These are phyloP conservation scores for Incumbomyces lentus DNA, from an alignment of 2,329 filamentous ascomycete species.

Conservation along the genomic window DNA sequence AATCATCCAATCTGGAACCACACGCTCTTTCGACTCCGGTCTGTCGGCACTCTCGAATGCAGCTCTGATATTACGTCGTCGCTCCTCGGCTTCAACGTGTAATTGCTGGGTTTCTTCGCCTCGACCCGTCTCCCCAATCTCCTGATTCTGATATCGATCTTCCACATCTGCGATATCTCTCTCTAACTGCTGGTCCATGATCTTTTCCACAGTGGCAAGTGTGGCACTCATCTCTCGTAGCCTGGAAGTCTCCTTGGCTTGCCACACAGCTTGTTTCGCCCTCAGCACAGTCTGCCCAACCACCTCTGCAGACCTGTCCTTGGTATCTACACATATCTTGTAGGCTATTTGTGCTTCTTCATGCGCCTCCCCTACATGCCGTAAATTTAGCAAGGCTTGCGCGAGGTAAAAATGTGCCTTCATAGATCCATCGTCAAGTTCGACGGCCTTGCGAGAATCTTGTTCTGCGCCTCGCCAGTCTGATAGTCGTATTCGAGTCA, in stretches of 20 bases:
- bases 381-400: slow-evolving; percentile 68
- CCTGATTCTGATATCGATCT: slow-evolving; percentile 26
- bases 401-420: slow-evolving; percentile 79
- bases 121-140: slow-evolving; percentile 53
- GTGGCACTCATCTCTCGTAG: slow-evolving; percentile 37
- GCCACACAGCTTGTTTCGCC: slow-evolving; percentile 82
- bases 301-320: slow-evolving; percentile 57
- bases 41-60: slow-evolving; percentile 33
- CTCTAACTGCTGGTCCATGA: slow-evolving; percentile 31
- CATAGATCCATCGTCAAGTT: slow-evolving; percentile 51
- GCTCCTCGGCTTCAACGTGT: slow-evolving; percentile 39
- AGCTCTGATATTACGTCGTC: slow-evolving; percentile 35
- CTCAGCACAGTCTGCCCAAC: slow-evolving; percentile 65
- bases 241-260: slow-evolving; percentile 50
- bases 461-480: slow-evolving; percentile 64
- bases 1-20: slow-evolving; percentile 40
- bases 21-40: slow-evolving; percentile 34
- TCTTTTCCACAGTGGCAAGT: slow-evolving; percentile 29
- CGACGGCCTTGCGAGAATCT: slow-evolving; percentile 67
- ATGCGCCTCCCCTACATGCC: slow-evolving; percentile 63
- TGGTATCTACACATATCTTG: slow-evolving; percentile 50
- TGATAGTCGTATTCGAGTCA: slow-evolving; percentile 65
- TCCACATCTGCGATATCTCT: slow-evolving; percentile 29
- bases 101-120: slow-evolving; percentile 55
- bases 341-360: slow-evolving; percentile 63